Percentiles rank a stretch among this genome's conserved stretches.
Conservation (phyloP, 1,284 basidiomycete genomes). For the Boletellus deceptivus region DNA sequence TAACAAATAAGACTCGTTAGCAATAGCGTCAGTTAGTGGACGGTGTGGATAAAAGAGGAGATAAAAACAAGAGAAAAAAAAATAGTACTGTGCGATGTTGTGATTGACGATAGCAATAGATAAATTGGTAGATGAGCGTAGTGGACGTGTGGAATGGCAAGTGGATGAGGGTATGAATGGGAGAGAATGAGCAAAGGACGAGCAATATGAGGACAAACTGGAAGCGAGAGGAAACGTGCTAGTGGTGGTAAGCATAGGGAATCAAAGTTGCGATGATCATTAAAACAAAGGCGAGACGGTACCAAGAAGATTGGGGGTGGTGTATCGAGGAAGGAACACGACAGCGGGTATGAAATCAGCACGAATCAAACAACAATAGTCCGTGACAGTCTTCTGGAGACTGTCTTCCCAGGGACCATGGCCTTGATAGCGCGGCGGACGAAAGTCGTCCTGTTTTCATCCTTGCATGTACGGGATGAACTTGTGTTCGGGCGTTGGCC, state of each 20-base stretch:
- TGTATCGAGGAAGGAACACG: not conserved
- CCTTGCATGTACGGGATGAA: conserved; percentile 35
- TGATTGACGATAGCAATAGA: conserved; percentile 34
- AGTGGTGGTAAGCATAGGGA: conserved; percentile 14
- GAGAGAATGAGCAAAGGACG: conserved; percentile 3
- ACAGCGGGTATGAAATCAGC: not conserved
- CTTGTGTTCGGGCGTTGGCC: conserved; percentile 20
- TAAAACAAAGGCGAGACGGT: conserved; percentile 12
- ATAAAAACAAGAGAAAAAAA: conserved; percentile 1
- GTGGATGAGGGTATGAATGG: conserved; percentile 20
- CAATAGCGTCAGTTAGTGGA: conserved; percentile 13
- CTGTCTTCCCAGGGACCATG: conserved; percentile 55
- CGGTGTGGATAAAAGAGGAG: not conserved
- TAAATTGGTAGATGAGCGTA: conserved; percentile 23
- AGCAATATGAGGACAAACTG: conserved; percentile 26
- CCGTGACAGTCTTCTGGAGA: conserved; percentile 45
- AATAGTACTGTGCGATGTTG: conserved; percentile 15
- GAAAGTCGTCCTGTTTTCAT: conserved; percentile 50
- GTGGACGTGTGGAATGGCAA: conserved; percentile 16
- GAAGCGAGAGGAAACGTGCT: conserved; percentile 11
- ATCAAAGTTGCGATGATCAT: conserved; percentile 14
- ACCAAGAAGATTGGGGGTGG: not conserved
- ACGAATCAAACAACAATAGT: conserved; percentile 24
- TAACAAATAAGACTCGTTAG: conserved; percentile 22
- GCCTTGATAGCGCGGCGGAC: conserved; percentile 67